These are phyloP conservation scores for Vitis rotundifolia DNA, from an alignment of 164 flowering plant genomes.

Conservation along the genomic window DNA sequence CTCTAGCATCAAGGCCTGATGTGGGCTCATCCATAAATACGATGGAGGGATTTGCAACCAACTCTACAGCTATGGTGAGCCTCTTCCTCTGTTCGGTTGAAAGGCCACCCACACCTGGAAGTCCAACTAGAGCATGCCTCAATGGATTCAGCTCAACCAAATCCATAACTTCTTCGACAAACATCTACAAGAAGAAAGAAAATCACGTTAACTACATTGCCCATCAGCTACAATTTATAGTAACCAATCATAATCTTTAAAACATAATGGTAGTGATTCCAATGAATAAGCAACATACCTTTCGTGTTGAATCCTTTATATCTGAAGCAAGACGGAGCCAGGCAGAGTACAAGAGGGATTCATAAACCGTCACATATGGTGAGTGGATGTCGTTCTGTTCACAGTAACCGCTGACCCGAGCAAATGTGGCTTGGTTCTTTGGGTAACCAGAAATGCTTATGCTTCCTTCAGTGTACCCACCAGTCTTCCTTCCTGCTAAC, in stretches of 20 bases:
- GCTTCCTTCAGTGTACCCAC: slow-evolving; percentile 43
- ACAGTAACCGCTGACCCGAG: no score
- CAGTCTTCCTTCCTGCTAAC: no score
- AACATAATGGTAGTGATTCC: background rate
- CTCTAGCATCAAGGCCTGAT: slow-evolving; percentile 70
- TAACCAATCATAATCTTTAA: no score
- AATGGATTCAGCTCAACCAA: no score
- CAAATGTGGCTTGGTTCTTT: slow-evolving; percentile 39
- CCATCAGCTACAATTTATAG: no score
- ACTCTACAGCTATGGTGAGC: no score
- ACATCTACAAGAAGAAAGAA: slow-evolving; percentile 5
- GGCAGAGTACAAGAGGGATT: no score
- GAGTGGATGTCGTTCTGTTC: no score
- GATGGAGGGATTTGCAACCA: slow-evolving; percentile 15
- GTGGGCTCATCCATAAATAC: slow-evolving; percentile 79
- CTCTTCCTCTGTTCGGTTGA: no score
- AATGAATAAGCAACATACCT: slow-evolving; percentile 21
- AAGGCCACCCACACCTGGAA: no score
- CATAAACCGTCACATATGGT: no score
- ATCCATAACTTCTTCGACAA: slow-evolving; percentile 6
- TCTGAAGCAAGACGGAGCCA: slow-evolving; percentile 37
- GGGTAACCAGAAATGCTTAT: slow-evolving; percentile 59
- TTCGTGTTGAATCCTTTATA: slow-evolving; percentile 36
- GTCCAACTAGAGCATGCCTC: no score
- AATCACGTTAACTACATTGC: background rate